Percentiles rank a stretch among this genome's conserved stretches.
These are phyloP conservation scores for Cicer judaicum DNA, from an alignment of 306 rosid genomes.

Conservation along the genomic window DNA sequence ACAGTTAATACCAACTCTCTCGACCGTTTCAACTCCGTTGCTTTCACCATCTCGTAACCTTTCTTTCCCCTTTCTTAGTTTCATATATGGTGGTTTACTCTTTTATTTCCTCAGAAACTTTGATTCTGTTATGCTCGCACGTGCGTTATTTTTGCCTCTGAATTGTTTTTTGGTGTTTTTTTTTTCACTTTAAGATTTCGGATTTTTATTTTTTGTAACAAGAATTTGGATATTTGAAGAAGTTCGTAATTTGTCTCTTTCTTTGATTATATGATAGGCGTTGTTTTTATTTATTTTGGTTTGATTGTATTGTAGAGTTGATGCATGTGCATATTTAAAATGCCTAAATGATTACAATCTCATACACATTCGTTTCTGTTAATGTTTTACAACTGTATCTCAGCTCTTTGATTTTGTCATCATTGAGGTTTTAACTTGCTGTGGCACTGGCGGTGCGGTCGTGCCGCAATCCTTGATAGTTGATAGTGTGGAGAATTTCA, in stretches of 20 bases:
- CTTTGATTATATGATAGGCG: too few species aligned
- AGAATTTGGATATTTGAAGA: neutral
- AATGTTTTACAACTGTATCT: neutral
- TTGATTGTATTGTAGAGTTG: neutral
- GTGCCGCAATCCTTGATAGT: neutral
- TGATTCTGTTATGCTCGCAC: too few species aligned
- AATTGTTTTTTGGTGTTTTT: too few species aligned
- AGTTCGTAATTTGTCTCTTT: neutral
- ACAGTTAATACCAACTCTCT: too few species aligned
- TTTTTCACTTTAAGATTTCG: too few species aligned
- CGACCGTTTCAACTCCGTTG: too few species aligned
- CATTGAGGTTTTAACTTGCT: neutral
- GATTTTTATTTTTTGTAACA: too few species aligned
- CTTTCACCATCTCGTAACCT: too few species aligned
- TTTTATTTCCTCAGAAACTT: too few species aligned
- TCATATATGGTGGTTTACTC: too few species aligned
- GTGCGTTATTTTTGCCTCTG: too few species aligned
- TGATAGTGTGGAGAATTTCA: neutral
- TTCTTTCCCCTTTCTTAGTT: too few species aligned
- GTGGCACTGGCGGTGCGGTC: neutral
- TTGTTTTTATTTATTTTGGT: neutral
- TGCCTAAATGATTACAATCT: neutral
- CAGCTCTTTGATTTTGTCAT: neutral
- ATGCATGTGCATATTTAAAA: neutral
- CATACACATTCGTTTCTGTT: neutral